These are phyloP conservation scores for Heimioporus punctisporus DNA, from an alignment of 1,284 basidiomycete genomes.

Conservation along the genomic window DNA sequence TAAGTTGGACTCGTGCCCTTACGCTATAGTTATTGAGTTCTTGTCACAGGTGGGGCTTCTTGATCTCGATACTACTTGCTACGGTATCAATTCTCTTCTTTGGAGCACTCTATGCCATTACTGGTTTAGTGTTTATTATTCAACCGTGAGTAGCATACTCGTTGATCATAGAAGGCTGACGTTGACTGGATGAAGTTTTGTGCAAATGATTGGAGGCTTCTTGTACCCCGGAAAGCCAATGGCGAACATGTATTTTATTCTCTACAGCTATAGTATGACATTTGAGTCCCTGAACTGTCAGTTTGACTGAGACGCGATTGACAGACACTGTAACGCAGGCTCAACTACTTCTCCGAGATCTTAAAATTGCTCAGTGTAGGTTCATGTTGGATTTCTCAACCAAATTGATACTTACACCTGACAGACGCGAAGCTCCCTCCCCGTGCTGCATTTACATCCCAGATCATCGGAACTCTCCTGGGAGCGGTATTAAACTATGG, in stretches of 20 bases:
- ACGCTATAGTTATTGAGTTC: too few species aligned
- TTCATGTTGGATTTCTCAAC: neutral
- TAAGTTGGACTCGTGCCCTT: too few species aligned
- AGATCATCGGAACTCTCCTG: conserved; percentile 51
- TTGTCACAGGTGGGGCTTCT: conserved; percentile 52
- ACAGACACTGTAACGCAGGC: conserved; percentile 47
- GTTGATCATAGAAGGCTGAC: neutral
- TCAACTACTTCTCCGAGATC: conserved; percentile 48
- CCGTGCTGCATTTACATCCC: conserved; percentile 62
- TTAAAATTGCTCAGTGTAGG: conserved; percentile 62
- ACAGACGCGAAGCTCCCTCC: conserved; percentile 72
- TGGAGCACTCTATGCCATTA: conserved; percentile 52
- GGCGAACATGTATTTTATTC: conserved; percentile 61
- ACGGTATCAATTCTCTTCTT: conserved; percentile 48
- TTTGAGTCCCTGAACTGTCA: neutral
- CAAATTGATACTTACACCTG: neutral
- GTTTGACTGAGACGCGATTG: too few species aligned
- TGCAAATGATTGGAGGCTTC: conserved; percentile 64
- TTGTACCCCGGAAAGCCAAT: conserved; percentile 61
- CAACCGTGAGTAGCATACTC: conserved; percentile 36
- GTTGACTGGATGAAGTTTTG: conserved; percentile 29
- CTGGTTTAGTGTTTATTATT: conserved; percentile 49
- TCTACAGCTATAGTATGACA: conserved; percentile 51
- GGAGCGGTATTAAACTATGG: conserved; percentile 55
- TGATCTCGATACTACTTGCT: conserved; percentile 42